Evolutionary conservation across 495 filamentous ascomycete genomes (phyloP), one percentile per base, ranked within the genome.

Genomic region (Penicillium ucsense): DNA sequence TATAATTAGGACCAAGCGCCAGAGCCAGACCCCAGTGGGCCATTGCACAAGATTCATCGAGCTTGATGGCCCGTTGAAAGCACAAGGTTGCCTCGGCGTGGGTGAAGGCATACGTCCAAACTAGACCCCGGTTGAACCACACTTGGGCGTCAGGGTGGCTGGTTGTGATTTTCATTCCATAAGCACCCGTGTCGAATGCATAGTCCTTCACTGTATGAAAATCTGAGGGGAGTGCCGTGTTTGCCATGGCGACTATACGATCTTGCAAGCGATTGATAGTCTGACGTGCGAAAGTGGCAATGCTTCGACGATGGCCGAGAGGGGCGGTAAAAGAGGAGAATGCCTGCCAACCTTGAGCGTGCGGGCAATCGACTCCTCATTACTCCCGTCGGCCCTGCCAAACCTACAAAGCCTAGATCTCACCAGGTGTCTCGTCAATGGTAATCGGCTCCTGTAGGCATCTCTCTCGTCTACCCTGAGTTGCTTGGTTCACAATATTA

Each of bases 11-110:
- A 4, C 83, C 83, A 0, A 81, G 54, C 7, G 76, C 58, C 55
- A 76, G 85, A 0, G 83, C 80, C 2, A 83, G 55, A 0, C 82
- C 83, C 83, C 83, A 86, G 47, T 81, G 76, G 11, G 81, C 81
- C 59, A 85, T 78, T 7, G 73, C 71, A 56, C 77, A 83, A 9
- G 59, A 52, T 1, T 63, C 50, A 56, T 86, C 82, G 43, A 64
- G 47, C 4, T 64, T 62, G 41, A 79, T 73, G 29, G 79, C 80
- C 9, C 71, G 69, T 46, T 80, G 67, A 51, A 84, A 84, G 60
- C 81, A 85, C 49, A 56, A 60, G 5, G 62, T 65, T 3, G 60
- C 54, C 45, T 69, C 64, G 8, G 57, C 55, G 50, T 67, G 64
- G 31, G 67, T 69, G 62, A 69, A 69, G 47, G 59, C 47, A 45